Evolutionary conservation across 2,329 filamentous ascomycete genomes (phyloP).

Genomic region (Mycosphaerella arachidis): DNA sequence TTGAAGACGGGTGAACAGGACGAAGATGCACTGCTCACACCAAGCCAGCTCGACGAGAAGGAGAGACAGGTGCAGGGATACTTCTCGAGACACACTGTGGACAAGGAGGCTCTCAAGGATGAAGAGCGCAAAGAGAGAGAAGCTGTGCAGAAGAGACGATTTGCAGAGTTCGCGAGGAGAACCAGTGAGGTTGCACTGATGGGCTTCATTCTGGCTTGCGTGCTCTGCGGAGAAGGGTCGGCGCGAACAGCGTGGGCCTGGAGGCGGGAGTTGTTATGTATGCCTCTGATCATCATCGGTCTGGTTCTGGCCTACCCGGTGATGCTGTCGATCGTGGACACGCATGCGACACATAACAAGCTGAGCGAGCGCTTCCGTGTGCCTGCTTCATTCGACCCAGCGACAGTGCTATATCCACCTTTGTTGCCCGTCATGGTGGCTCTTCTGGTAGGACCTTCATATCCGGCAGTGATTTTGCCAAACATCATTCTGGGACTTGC

Average conservation of each 20-base stretch:
- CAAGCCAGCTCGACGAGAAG: constrained; percentile 46
- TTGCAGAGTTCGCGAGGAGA: constrained; percentile 77
- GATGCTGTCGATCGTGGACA: constrained; percentile 34
- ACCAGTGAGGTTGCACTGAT: constrained; percentile 53
- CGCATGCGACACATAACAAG: constrained; percentile 27
- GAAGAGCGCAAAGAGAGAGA: constrained; percentile 43
- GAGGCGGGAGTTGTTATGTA: constrained; percentile 35
- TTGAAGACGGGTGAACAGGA: constrained; percentile 52
- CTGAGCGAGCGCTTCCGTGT: constrained; percentile 52
- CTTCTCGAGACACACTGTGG: constrained; percentile 28
- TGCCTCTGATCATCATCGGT: constrained; percentile 29
- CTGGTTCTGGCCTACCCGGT: constrained; percentile 33
- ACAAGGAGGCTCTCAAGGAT: constrained; percentile 25
- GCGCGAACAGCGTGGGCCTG: constrained; percentile 32
- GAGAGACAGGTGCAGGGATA: constrained; percentile 35
- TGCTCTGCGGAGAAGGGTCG: constrained; percentile 37
- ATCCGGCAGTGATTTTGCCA: constrained; percentile 60
- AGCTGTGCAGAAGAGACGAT: constrained; percentile 76
- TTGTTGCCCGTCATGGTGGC: constrained; percentile 72
- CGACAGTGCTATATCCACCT: constrained; percentile 82
- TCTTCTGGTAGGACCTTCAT: constrained; percentile 63
- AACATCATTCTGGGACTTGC: constrained; percentile 79
- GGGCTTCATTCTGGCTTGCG: constrained; percentile 48
- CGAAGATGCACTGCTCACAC: constrained; percentile 44
- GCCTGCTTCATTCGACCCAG: constrained; percentile 80